Base-by-base conservation (phyloP, 257 asterid genomes). In the Solanum verrucosum region DNA sequence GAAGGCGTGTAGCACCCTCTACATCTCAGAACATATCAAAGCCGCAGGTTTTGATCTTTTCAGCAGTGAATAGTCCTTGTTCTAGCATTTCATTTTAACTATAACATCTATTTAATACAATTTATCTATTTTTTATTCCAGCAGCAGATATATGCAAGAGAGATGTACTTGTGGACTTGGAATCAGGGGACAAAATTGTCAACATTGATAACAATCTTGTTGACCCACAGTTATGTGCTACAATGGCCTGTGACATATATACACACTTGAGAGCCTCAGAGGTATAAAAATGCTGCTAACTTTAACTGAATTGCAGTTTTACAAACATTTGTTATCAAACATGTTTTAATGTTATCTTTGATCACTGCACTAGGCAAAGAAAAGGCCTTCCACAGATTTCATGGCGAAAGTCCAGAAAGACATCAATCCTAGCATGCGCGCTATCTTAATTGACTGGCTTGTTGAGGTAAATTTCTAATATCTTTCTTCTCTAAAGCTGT, bases 221-320 rank as follows among this genome's bases (percentile, higher is more conserved):
- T 56, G 99, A 97, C 79, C 98, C 99, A 5, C 99, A 94, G 87
- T 83, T 95, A 35, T 97, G 98, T 89, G 96, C 98, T 84, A 92
- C 98, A 88, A 93, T 95, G 60, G 98, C 98, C 85, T 95, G 96
- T 89, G 99, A 96, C 87, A 95, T 96, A 33, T 97, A 96, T 95
- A 93, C 93, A 89, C 98, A 96, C 89, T 88, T 97, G 93, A 91
- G 98, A 89, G 98, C 95, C 81, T 92, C 98, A 29, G 98, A 95
- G 99, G 98, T 95, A 77, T 44, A 31, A 59, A 86, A 81, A 81
- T 87, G 33, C 84, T 78, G 84, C 9, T 56, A 25, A 42, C n/a
- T 42, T 78, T 25, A 79, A 44, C 27, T 7, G 16, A 82, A 82
- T 49, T 49, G 29, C 40, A 14, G 65, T 81, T 29, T 81, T 29